These are phyloP conservation scores for Andrographis paniculata DNA, from an alignment of 305 asterid species.

Conservation along the genomic window DNA sequence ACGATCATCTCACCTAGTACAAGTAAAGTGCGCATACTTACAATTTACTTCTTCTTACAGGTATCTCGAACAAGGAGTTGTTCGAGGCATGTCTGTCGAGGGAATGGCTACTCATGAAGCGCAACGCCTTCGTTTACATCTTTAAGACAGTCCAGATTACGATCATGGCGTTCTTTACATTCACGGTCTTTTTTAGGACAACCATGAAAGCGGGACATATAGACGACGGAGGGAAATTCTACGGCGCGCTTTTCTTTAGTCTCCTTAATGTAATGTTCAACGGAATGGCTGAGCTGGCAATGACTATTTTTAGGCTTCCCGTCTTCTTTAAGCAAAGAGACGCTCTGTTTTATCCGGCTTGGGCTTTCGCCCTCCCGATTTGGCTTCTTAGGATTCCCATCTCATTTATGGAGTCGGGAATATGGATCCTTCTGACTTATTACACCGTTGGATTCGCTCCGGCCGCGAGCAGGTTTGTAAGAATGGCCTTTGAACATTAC, in stretches of 20 bases:
- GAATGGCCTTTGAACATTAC: not conserved
- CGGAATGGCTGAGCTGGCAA: constrained; percentile 39
- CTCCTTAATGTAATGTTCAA: constrained; percentile 40
- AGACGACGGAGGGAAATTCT: constrained; percentile 36
- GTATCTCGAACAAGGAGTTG: constrained; percentile 30
- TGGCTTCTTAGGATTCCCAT: constrained; percentile 43
- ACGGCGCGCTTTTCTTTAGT: constrained; percentile 38
- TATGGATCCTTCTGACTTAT: constrained; percentile 42
- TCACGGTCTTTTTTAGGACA: constrained; percentile 38
- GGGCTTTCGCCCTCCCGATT: constrained; percentile 49
- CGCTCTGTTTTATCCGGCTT: constrained; percentile 40
- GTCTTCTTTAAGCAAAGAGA: constrained; percentile 44
- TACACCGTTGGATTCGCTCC: constrained; percentile 47
- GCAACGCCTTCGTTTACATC: constrained; percentile 34
- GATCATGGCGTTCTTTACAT: constrained; percentile 34
- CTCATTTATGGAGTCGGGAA: constrained; percentile 36
- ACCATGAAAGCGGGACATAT: constrained; percentile 31
- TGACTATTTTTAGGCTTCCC: constrained; percentile 35
- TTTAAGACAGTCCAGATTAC: constrained; percentile 38
- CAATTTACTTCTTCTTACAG: no score
- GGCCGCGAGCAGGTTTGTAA: constrained; percentile 31
- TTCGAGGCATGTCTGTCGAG: constrained; percentile 36
- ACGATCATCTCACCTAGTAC: no score
- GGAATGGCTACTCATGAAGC: constrained; percentile 42
- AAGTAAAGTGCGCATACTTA: no score